A percentile compares a stretch with the other conserved stretches of the same genome.
Evolutionary conservation across 805 yeast species (phyloP).

Genomic region (Metschnikowia kunwiensis): DNA sequence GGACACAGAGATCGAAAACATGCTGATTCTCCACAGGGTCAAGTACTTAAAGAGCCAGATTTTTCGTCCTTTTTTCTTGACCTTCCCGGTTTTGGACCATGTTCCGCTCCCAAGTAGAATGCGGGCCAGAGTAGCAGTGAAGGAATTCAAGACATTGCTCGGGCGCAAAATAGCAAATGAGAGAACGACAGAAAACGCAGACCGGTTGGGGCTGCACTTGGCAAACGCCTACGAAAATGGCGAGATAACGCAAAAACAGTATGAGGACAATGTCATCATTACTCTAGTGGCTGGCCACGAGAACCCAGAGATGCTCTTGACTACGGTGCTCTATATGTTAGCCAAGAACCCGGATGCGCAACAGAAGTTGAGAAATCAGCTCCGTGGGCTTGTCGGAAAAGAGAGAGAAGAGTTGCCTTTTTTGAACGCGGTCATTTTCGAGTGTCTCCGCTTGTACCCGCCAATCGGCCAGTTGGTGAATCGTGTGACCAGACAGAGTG

Average conservation of each 20-base stretch:
- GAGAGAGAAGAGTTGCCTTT: conserved; percentile 18
- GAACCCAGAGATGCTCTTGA: conserved; percentile 53
- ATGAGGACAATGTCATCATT: conserved; percentile 53
- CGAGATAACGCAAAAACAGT: conserved; percentile 42
- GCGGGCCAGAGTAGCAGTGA: conserved; percentile 38
- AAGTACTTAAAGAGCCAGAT: conserved; percentile 48
- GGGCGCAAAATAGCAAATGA: conserved; percentile 22
- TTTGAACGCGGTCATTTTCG: conserved; percentile 39
- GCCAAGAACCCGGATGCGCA: conserved; percentile 43
- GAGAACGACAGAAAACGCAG: conserved; percentile 35
- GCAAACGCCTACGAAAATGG: conserved; percentile 38
- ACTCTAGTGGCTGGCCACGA: conserved; percentile 63
- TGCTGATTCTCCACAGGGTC: conserved; percentile 39
- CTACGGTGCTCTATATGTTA: conserved; percentile 45
- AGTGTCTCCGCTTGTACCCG: conserved; percentile 50
- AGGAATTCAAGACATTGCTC: conserved; percentile 22
- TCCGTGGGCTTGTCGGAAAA: neutral
- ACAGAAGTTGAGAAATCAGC: conserved; percentile 21
- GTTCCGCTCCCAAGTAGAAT: conserved; percentile 48
- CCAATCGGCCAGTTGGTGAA: conserved; percentile 58
- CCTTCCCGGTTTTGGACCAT: conserved; percentile 52
- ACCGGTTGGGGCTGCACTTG: conserved; percentile 24
- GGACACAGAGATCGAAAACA: conserved; percentile 31
- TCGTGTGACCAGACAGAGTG: conserved; percentile 39
- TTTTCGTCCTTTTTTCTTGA: conserved; percentile 51